phyloP scores from a whole-genome alignment of 768 basidiomycete genomes.

The Leccinum sublutescens region DNA sequence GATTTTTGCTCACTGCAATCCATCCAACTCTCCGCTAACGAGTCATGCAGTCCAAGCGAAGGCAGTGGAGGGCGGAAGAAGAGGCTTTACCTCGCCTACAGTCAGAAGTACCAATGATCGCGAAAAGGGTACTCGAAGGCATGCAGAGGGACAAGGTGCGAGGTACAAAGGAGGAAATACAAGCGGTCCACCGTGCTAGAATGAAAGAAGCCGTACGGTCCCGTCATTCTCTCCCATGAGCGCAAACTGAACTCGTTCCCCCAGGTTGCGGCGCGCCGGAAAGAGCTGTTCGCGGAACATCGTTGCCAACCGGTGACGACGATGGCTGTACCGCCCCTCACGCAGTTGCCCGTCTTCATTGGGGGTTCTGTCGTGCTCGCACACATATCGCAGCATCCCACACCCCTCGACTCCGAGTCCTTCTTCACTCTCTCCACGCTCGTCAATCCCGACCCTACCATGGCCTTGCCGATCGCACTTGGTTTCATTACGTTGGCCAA shows the following conservation, averaged over 20 bases:
- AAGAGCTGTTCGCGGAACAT: conserved; percentile 59
- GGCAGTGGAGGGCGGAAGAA: conserved; percentile 60
- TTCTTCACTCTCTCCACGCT: conserved; percentile 73
- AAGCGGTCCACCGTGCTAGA: conserved; percentile 47
- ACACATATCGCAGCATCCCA: conserved; percentile 54
- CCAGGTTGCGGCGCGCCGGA: conserved; percentile 54
- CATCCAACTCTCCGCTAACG: conserved; percentile 14
- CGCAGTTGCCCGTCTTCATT: conserved; percentile 74
- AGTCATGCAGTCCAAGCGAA: conserved; percentile 51
- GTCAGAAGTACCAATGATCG: conserved; percentile 42
- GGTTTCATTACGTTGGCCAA: conserved; percentile 77
- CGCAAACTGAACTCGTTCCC: conserved; percentile 3
- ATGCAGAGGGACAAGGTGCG: conserved; percentile 58
- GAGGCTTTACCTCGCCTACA: conserved; percentile 56
- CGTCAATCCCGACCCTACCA: conserved; percentile 68
- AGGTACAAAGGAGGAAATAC: conserved; percentile 52
- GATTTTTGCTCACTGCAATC: background rate
- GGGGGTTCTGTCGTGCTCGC: conserved; percentile 58
- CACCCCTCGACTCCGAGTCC: conserved; percentile 72
- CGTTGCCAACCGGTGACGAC: conserved; percentile 57
- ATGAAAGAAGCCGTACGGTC: conserved; percentile 45
- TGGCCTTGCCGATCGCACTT: conserved; percentile 63
- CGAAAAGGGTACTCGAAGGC: conserved; percentile 35
- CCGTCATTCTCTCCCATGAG: background rate
- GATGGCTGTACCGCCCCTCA: conserved; percentile 57